Percentiles rank a stretch among this genome's conserved stretches.
Evolutionary conservation across 495 filamentous ascomycete species (phyloP).

Genomic region (Penicillium pancosmium): DNA sequence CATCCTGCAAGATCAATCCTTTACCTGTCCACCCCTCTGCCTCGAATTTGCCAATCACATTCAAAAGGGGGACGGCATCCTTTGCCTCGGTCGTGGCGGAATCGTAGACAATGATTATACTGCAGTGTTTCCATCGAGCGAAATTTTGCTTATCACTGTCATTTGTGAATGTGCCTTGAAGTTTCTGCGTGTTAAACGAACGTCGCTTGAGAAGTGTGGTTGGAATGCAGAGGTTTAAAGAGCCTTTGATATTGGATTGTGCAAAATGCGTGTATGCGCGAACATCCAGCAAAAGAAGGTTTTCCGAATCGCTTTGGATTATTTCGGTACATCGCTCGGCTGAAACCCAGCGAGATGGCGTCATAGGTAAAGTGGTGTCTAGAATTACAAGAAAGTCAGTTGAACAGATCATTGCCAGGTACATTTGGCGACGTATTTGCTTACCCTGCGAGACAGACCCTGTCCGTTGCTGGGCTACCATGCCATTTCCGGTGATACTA

Average conservation of each 20-base stretch:
- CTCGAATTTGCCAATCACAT: constrained; percentile 90
- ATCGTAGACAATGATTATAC: constrained; percentile 87
- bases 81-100: constrained; percentile 70
- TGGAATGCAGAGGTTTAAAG: constrained; percentile 92
- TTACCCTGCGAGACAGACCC: constrained; percentile 15
- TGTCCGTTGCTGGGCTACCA: constrained; percentile 1
- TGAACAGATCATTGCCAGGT: too few relatives aligned
- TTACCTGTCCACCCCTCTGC: constrained; percentile 80
- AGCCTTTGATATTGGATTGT: constrained; percentile 70
- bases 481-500: constrained; percentile 1
- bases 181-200: constrained; percentile 88
- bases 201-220: constrained; percentile 90
- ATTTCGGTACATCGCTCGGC: constrained; percentile 67
- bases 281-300: constrained; percentile 81
- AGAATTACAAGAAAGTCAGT: too few relatives aligned
- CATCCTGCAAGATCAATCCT: constrained; percentile 68
- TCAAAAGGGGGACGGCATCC: constrained; percentile 74
- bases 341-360: constrained; percentile 54
- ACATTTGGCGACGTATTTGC: neutral
- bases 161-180: constrained; percentile 83
- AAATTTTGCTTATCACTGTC: constrained; percentile 75
- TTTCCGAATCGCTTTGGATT: constrained; percentile 56
- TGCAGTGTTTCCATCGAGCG: constrained; percentile 70
- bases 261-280: constrained; percentile 83
- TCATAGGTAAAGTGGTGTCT: neutral